These are phyloP conservation scores for Prunus kanzakura DNA, from an alignment of 306 rosid genomes.

Conservation along the genomic window DNA sequence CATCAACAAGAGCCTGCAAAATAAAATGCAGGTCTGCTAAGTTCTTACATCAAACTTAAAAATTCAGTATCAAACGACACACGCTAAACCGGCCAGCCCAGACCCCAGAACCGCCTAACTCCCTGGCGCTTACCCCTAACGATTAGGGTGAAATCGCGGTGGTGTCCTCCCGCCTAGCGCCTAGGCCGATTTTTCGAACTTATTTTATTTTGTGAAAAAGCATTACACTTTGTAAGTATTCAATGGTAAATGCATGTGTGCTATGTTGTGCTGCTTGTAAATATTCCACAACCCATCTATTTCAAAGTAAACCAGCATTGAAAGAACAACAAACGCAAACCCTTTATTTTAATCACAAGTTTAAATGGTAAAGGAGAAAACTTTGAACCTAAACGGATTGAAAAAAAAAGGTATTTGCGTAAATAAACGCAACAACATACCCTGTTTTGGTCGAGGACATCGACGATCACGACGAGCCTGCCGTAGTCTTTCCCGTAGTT, in stretches of 20 bases:
- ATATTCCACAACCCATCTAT: not conserved
- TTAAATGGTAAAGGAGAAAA: not conserved
- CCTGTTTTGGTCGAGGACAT: slow-evolving; percentile 44
- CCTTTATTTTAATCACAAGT: not conserved
- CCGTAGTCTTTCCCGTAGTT: slow-evolving; percentile 47
- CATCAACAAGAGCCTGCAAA: slow-evolving; percentile 47
- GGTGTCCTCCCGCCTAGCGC: no score
- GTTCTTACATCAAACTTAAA: not conserved
- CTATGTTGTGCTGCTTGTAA: not conserved
- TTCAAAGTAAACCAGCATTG: not conserved
- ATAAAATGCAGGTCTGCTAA: not conserved
- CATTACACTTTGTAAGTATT: no score
- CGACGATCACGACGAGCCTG: slow-evolving; percentile 46
- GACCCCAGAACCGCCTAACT: no score
- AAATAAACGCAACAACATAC: slow-evolving; percentile 13
- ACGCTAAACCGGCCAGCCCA: no score
- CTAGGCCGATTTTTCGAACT: no score
- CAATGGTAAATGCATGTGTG: no score
- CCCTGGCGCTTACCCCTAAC: no score
- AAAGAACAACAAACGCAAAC: not conserved
- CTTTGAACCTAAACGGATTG: not conserved
- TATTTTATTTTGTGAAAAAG: no score
- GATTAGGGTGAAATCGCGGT: no score
- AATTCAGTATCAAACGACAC: not conserved
- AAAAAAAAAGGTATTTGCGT: not conserved